Percentiles rank a stretch among this genome's conserved stretches.
Evolutionary conservation across 129 eudicot genomes (phyloP).

Genomic region (sunflower (Helianthus annuus)): HanXRQr2.0-SUNRISE NC_035446.2:107969519-107970018

Average conservation of each 20-base stretch:
- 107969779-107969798: constrained; percentile 95
- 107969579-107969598: constrained; percentile 92
- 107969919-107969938: constrained; percentile 76
- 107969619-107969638: constrained; percentile 99
- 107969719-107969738: constrained; percentile 70
- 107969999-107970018: background rate
- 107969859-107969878: constrained; percentile 98
- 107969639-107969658: background rate
- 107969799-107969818: constrained; percentile 92
- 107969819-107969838: constrained; percentile 83
- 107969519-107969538: constrained; percentile 11
- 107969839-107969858: constrained; percentile 99
- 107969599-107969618: constrained; percentile 99
- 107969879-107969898: constrained; percentile 99
- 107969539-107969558: constrained; percentile 84
- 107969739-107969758: constrained; percentile 92
- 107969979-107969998: background rate
- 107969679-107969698: background rate
- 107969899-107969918: constrained; percentile 83
- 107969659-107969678: background rate
- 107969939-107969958: constrained; percentile 2
- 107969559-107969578: constrained; percentile 99
- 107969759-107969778: constrained; percentile 94
- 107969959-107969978: background rate
- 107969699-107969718: background rate